A percentile compares a stretch with the other conserved stretches of the same genome.
Conservation (phyloP, 805 yeast species). For the Cephaloascus fragrans region DNA sequence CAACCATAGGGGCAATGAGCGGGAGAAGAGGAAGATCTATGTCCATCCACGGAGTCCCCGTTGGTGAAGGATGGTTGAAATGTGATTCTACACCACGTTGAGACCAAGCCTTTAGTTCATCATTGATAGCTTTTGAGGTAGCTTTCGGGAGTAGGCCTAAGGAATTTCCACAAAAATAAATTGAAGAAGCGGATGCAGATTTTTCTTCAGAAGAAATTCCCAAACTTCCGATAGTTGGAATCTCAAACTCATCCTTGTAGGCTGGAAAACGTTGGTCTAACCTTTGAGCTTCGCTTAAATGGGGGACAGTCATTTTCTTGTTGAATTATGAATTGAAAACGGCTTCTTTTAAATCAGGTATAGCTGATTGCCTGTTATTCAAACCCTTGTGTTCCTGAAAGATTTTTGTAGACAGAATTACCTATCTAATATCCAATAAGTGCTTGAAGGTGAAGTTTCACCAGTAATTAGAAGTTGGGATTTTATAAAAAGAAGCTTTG, state of each 20-base stretch:
- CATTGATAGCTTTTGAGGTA: conserved; percentile 45
- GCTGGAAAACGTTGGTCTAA: conserved; percentile 32
- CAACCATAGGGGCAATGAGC: conserved; percentile 63
- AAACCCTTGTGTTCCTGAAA: too few species aligned
- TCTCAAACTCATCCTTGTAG: conserved; percentile 36
- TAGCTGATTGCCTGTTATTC: too few species aligned
- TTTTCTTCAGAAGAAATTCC: conserved; percentile 27
- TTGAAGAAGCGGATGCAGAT: conserved; percentile 15
- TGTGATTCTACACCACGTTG: conserved; percentile 78
- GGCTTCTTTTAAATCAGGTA: too few species aligned
- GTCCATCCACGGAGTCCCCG: conserved; percentile 66
- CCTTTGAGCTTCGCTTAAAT: conserved; percentile 8
- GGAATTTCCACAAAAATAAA: conserved; percentile 89
- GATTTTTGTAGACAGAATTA: too few species aligned
- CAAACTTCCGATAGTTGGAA: conserved; percentile 60
- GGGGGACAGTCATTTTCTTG: too few species aligned
- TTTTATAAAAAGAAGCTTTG: too few species aligned
- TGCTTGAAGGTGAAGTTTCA: too few species aligned
- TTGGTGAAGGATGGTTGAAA: conserved; percentile 49
- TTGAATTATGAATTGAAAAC: too few species aligned
- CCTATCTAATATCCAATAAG: too few species aligned
- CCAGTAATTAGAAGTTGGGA: too few species aligned
- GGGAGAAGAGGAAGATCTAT: conserved; percentile 72
- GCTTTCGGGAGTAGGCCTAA: conserved; percentile 78
- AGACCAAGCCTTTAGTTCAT: conserved; percentile 79